Base-by-base conservation (phyloP, 163 green algal species). In the Volvox carteri region DNA sequence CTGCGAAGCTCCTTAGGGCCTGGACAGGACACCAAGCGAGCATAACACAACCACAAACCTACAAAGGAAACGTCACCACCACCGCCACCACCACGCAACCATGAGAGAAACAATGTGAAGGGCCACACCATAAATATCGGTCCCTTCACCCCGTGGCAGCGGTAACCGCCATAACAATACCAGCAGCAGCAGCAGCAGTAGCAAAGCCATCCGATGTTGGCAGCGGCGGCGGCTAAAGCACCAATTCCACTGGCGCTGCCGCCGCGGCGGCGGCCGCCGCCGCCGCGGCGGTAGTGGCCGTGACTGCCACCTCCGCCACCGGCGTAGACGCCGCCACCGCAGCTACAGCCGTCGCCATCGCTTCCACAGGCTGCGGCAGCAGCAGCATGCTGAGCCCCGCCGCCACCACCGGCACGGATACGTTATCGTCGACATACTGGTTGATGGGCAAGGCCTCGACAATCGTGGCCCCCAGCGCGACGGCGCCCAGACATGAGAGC, bases 381-480 rank as follows among this genome's bases (percentile, higher is more conserved):
- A 97, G 78, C 58, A 95, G 70, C 48, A 91, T 73, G 28, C 94
- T 95, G n/a, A 97, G 44, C 30, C 92, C 77, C 8, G 93, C 90
- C 18, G 96, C 93, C 21, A 95, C 84, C 0, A 91, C 54, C 0
- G 97, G 97, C n/a, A 99, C 97, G 12, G 93, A 95, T 30, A 99
- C 87, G 90, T 99, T 99, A 92, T 99, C 97, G 85, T 99, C 97
- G 11, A 98, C 23, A 11, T 84, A 84, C 44, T 80, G 79, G 84
- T 96, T 98, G 50, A 98, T 90, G 1, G 97, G 96, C 90, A 98
- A 90, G 25, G 95, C 96, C 92, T 99, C 97, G 0, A 98, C 93
- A 14, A 96, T 18, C 0, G 97, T 96, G 52, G 95, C 93, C 5
- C 88, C 86, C 11, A 88, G 62, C 18, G 92, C 90, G 18, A 97